Percentiles rank a stretch among this genome's conserved stretches.
phyloP scores from a whole-genome alignment of 495 filamentous ascomycete genomes.

The Hypoxylon fragiforme region DNA sequence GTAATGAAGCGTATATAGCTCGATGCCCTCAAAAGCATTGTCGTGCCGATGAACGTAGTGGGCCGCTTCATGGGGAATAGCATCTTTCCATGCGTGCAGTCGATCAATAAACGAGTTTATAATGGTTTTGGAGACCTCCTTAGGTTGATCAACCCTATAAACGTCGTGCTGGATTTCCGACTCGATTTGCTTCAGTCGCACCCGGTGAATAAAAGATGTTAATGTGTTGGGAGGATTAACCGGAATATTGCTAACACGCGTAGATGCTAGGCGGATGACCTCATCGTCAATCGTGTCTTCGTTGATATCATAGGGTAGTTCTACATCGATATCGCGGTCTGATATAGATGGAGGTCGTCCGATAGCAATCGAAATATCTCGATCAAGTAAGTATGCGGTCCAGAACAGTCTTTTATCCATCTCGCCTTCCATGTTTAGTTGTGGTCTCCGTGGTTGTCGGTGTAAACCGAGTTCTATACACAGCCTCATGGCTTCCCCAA shows the following conservation, averaged over 20 bases:
- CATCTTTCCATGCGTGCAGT: slow-evolving; percentile 36
- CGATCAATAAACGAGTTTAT: slow-evolving; percentile 34
- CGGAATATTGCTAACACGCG: slow-evolving; percentile 32
- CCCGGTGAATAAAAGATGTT: slow-evolving; percentile 55
- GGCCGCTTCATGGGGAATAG: slow-evolving; percentile 35
- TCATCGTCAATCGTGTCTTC: slow-evolving; percentile 53
- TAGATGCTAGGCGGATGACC: slow-evolving; percentile 38
- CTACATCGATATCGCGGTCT: slow-evolving; percentile 58
- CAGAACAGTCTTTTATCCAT: slow-evolving; percentile 58
- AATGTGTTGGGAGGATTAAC: slow-evolving; percentile 46
- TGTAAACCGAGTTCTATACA: slow-evolving; percentile 61
- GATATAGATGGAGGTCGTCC: slow-evolving; percentile 58
- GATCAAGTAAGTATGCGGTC: slow-evolving; percentile 58
- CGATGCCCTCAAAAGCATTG: slow-evolving; percentile 51
- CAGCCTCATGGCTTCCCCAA: slow-evolving; percentile 56
- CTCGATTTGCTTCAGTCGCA: slow-evolving; percentile 56
- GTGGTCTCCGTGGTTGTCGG: slow-evolving; percentile 49
- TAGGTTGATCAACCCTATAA: slow-evolving; percentile 56
- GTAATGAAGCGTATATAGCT: slow-evolving; percentile 58
- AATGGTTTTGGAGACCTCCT: slow-evolving; percentile 29
- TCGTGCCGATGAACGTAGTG: slow-evolving; percentile 50
- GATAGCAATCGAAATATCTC: slow-evolving; percentile 56
- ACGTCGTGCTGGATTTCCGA: slow-evolving; percentile 60
- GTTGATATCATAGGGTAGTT: slow-evolving; percentile 49
- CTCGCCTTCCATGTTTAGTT: slow-evolving; percentile 51